Evolutionary conservation across 1,139 yeast species (phyloP).

Genomic region (Debaryomycetaceae sp.): DNA sequence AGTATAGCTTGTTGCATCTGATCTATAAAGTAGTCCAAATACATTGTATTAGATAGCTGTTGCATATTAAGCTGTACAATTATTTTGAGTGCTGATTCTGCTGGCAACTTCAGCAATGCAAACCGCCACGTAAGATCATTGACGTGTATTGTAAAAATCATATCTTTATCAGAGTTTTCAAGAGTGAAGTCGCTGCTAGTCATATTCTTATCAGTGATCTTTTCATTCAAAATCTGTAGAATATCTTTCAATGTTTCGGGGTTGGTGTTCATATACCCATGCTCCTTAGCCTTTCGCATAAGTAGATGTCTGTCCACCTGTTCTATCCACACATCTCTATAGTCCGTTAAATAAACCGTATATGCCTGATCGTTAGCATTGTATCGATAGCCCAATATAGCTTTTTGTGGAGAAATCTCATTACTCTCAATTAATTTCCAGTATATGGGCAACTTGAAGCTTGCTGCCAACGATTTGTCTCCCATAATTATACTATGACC

Average conservation of each 20-base stretch:
- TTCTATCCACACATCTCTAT: slow-evolving; percentile 27
- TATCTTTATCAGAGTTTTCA: neutral
- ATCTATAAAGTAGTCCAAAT: slow-evolving; percentile 16
- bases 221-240: slow-evolving; percentile 5
- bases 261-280: slow-evolving; percentile 25
- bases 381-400: slow-evolving; percentile 12
- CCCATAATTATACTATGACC: neutral
- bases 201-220: neutral
- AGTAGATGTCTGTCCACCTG: slow-evolving; percentile 13
- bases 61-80: slow-evolving; percentile 20
- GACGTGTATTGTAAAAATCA: neutral
- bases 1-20: slow-evolving; percentile 20
- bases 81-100: slow-evolving; percentile 10
- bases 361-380: slow-evolving; percentile 11
- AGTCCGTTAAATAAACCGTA: slow-evolving; percentile 25
- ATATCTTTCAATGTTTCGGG: slow-evolving; percentile 9
- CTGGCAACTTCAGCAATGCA: slow-evolving; percentile 8
- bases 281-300: slow-evolving; percentile 13
- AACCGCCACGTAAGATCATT: slow-evolving; percentile 23
- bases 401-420: slow-evolving; percentile 2
- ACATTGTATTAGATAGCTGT: slow-evolving; percentile 22
- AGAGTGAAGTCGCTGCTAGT: neutral
- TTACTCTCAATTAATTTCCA: slow-evolving; percentile 1
- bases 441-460: slow-evolving; percentile 2
- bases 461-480: neutral